Evolutionary conservation across 148 eudicot genomes (phyloP).

Genomic region (Chenopodium album): DNA sequence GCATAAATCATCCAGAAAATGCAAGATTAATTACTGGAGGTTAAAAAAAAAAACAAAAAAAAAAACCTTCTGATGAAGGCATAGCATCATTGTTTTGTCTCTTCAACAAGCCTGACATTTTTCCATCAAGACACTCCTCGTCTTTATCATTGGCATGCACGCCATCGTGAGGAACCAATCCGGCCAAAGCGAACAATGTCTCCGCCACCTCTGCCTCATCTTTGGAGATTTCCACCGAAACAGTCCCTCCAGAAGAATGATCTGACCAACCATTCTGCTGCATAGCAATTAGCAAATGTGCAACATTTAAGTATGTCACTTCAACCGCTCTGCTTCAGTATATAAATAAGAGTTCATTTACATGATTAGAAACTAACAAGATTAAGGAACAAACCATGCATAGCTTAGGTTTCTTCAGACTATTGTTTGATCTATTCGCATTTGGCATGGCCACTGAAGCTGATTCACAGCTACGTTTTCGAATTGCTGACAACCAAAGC

Average conservation of each 20-base stretch:
- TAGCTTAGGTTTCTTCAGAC: slow-evolving; percentile 39
- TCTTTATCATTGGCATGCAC: slow-evolving; percentile 16
- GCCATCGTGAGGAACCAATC: slow-evolving; percentile 38
- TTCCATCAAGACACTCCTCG: slow-evolving; percentile 28
- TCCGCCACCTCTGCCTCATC: slow-evolving; percentile 88
- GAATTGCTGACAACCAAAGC: slow-evolving; percentile 41
- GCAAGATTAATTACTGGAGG: not conserved
- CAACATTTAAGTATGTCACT: slow-evolving; percentile 2
- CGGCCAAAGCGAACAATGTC: slow-evolving; percentile 66
- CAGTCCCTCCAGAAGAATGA: slow-evolving; percentile 4
- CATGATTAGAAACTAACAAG: too few relatives aligned
- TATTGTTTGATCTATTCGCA: slow-evolving; percentile 34
- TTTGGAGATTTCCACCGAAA: slow-evolving; percentile 43
- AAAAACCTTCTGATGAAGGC: slow-evolving; percentile 38
- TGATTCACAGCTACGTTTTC: slow-evolving; percentile 49
- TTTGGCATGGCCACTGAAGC: slow-evolving; percentile 28
- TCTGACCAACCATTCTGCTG: slow-evolving; percentile 30
- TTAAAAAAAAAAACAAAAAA: too few relatives aligned
- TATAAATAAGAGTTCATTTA: too few relatives aligned
- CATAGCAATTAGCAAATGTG: slow-evolving; percentile 20
- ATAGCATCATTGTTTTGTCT: slow-evolving; percentile 20
- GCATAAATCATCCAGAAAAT: not conserved
- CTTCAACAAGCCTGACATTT: slow-evolving; percentile 19
- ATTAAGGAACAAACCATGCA: slow-evolving; percentile 27
- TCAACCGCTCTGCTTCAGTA: not conserved